Conservation (phyloP, 495 filamentous ascomycete species). For the Podospora conica region DNA sequence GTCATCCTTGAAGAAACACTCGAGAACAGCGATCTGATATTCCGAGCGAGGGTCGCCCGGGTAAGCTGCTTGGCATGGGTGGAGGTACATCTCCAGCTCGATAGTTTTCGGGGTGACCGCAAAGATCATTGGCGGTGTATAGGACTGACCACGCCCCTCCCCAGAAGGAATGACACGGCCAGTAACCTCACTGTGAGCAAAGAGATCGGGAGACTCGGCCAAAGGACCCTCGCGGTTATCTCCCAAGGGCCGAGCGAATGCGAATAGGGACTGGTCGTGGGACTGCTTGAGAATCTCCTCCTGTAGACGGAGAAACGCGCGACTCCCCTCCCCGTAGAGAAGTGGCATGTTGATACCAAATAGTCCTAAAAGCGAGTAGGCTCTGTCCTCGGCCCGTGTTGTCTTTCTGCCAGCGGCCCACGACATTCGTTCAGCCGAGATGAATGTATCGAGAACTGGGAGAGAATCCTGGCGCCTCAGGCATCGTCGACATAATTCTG, state of each 20-base stretch:
- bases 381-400: not conserved
- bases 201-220: not conserved
- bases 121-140: not conserved
- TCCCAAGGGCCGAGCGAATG: not conserved
- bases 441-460: not conserved
- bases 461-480: not conserved
- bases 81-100: not conserved
- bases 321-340: not conserved
- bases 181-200: not conserved
- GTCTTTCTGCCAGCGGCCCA: not conserved
- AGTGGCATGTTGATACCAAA: not conserved
- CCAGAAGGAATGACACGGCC: not conserved
- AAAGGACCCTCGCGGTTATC: not conserved
- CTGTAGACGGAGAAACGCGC: not conserved
- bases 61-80: too few species aligned
- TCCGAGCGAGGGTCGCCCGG: too few species aligned
- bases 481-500: not conserved
- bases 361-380: not conserved
- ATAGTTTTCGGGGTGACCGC: not conserved
- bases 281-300: not conserved
- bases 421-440: not conserved
- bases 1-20: not conserved
- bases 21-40: not conserved
- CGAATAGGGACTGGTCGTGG: not conserved
- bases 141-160: not conserved